Conservation (phyloP, 139 green algal species). For the Pleodorina starrii region DNA sequence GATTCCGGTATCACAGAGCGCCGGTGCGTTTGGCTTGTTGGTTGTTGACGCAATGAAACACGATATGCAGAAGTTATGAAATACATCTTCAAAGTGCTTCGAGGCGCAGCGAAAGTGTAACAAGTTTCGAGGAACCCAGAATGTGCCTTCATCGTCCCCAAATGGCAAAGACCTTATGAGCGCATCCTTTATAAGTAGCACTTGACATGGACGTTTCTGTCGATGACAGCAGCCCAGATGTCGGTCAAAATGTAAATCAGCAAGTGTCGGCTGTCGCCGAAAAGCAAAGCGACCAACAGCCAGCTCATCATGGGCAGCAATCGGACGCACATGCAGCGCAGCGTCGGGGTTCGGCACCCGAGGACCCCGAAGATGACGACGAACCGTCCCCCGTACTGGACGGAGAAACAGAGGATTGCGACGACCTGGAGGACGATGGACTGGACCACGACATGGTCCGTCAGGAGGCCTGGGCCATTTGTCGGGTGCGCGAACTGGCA, state of each 20-base stretch:
- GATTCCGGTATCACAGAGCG: too few species aligned
- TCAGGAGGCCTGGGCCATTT: not conserved
- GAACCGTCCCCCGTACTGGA: not conserved
- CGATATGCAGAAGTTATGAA: too few species aligned
- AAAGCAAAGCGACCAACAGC: not conserved
- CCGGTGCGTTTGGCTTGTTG: too few species aligned
- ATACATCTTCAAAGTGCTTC: too few species aligned
- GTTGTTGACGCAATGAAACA: too few species aligned
- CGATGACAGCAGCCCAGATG: not conserved
- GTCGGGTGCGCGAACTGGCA: slow-evolving; percentile 6
- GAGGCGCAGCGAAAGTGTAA: too few species aligned
- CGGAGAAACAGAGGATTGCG: not conserved
- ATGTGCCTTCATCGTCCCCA: too few species aligned
- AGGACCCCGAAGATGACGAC: not conserved
- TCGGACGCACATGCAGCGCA: not conserved
- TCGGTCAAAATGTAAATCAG: not conserved
- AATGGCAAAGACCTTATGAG: too few species aligned
- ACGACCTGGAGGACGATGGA: not conserved
- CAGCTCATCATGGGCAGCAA: not conserved
- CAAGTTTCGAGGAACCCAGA: too few species aligned
- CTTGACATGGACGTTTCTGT: not conserved
- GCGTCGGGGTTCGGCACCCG: not conserved
- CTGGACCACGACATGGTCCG: not conserved
- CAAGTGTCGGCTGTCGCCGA: not conserved
- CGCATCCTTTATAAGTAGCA: too few species aligned